These are phyloP conservation scores for Brassica juncea DNA, from an alignment of 345 rosid species.

Conservation along the genomic window DNA sequence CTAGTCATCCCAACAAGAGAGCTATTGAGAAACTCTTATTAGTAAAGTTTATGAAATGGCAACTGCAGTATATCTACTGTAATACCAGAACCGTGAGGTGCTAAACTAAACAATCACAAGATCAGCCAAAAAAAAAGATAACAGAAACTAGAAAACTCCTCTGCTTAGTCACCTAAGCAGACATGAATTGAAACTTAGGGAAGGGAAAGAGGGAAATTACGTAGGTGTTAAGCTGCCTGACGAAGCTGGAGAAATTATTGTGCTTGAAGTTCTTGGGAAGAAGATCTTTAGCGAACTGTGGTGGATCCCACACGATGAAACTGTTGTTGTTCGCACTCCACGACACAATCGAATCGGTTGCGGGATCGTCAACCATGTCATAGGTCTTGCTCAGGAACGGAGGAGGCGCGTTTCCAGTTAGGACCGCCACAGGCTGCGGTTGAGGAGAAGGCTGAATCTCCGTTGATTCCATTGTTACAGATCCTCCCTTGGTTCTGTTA, in stretches of 20 bases:
- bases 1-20: background rate
- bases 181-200: background rate
- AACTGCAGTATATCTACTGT: background rate
- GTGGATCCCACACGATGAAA: constrained; percentile 90
- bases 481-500: constrained; percentile 12
- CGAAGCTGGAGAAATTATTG: constrained; percentile 76
- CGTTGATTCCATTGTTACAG: constrained; percentile 1
- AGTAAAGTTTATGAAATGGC: background rate
- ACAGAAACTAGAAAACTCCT: background rate
- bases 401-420: constrained; percentile 67
- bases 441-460: constrained; percentile 25
- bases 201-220: constrained; percentile 34
- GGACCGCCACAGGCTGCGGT: constrained; percentile 49
- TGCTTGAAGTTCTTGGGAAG: constrained; percentile 89
- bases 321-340: constrained; percentile 80
- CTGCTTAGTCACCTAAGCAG: background rate
- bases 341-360: constrained; percentile 69
- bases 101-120: background rate
- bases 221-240: constrained; percentile 51
- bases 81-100: background rate
- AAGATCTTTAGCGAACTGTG: constrained; percentile 81
- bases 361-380: constrained; percentile 86
- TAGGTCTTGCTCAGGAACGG: constrained; percentile 94
- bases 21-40: background rate
- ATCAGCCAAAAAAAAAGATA: background rate